phyloP scores from a whole-genome alignment of 2,329 filamentous ascomycete species.

The Aotearoamyces nothofagi region DNA sequence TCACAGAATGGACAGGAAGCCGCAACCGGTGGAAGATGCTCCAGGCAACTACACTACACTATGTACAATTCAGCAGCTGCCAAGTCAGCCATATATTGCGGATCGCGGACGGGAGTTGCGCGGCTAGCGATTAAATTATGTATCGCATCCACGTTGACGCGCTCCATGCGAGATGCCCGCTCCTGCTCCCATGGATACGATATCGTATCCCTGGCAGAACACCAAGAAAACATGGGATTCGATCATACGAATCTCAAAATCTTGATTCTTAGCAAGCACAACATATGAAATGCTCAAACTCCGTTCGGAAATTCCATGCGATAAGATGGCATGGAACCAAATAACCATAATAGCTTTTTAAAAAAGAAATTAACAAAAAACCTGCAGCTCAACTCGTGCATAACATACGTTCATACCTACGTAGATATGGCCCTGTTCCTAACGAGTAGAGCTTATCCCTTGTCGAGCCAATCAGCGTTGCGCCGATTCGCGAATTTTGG shows the following conservation, averaged over 20 bases:
- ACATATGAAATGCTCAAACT: too few species aligned
- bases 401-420: too few species aligned
- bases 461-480: background rate
- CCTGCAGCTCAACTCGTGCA: background rate
- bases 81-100: background rate
- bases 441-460: background rate
- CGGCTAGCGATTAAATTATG: background rate
- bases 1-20: too few species aligned
- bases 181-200: background rate
- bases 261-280: too few species aligned
- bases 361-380: background rate
- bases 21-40: background rate
- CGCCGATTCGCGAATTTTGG: background rate
- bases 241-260: background rate
- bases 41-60: background rate
- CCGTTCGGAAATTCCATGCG: too few species aligned
- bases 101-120: background rate
- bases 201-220: background rate
- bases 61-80: slow-evolving; percentile 1
- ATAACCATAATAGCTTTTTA: background rate
- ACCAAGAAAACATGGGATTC: background rate
- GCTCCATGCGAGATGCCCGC: background rate
- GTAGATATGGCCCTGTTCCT: too few species aligned
- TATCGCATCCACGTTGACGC: background rate
- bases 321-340: too few species aligned